Evolutionary conservation across 169 alveolate genomes (phyloP).

Genomic region (Amoebophrya sp.): DNA sequence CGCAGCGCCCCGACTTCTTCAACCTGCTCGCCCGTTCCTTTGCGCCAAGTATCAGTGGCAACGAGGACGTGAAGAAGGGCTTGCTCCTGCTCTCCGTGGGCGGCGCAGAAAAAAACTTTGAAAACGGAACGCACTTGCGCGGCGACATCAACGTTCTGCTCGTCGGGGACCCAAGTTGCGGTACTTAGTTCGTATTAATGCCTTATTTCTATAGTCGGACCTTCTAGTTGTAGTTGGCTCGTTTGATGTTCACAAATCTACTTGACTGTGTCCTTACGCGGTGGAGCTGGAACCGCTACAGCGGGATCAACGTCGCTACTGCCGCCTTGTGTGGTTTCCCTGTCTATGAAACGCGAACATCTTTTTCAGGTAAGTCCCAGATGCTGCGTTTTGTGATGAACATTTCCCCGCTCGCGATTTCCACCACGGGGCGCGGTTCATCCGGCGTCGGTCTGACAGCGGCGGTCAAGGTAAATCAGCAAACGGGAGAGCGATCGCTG

Average conservation of each 20-base stretch:
- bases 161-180: slow-evolving; percentile 73
- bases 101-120: slow-evolving; percentile 82
- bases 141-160: slow-evolving; percentile 96
- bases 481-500: slow-evolving; percentile 78
- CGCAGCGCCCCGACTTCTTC: slow-evolving; percentile 72
- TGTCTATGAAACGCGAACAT: no score
- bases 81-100: slow-evolving; percentile 85
- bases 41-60: slow-evolving; percentile 97
- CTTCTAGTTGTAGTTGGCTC: no score
- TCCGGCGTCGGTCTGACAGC: slow-evolving; percentile 99
- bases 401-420: slow-evolving; percentile 88
- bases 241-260: no score
- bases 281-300: no score
- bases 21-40: slow-evolving; percentile 82
- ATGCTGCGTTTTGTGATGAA: slow-evolving; percentile 86
- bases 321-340: no score
- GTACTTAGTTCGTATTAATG: no score
- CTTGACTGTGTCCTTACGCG: no score
- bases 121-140: slow-evolving; percentile 87
- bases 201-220: background rate
- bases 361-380: slow-evolving; percentile 95
- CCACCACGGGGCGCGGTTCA: slow-evolving; percentile 99
- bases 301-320: no score
- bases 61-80: slow-evolving; percentile 84
- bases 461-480: slow-evolving; percentile 89